Conservation (phyloP, 257 asterid genomes). For the Lantana camara region DNA sequence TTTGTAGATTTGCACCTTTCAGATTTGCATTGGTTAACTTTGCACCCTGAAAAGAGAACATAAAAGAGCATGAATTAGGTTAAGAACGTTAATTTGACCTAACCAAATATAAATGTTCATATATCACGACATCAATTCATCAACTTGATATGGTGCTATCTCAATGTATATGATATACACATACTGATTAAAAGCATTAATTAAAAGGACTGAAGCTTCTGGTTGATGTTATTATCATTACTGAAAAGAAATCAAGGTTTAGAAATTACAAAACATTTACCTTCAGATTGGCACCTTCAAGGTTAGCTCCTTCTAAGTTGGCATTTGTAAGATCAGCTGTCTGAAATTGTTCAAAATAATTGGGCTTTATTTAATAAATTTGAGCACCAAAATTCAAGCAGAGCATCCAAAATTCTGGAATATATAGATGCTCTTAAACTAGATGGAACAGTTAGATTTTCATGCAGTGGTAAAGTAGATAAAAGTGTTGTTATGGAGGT, state of each 20-base stretch:
- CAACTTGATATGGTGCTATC: neutral
- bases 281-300: conserved; percentile 98
- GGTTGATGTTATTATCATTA: neutral
- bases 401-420: conserved; percentile 9
- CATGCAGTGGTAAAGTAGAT: neutral
- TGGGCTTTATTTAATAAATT: conserved; percentile 20
- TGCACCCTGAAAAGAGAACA: conserved; percentile 62
- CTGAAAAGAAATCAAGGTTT: neutral
- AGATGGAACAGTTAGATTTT: conserved; percentile 17
- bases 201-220: neutral
- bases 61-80: conserved; percentile 1
- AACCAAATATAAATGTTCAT: neutral
- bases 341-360: conserved; percentile 44
- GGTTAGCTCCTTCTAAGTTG: conserved; percentile 96
- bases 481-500: neutral
- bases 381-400: conserved; percentile 9
- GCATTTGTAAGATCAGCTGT: conserved; percentile 98
- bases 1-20: conserved; percentile 93
- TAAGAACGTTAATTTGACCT: neutral
- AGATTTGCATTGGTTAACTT: conserved; percentile 83
- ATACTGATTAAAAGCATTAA: neutral
- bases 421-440: conserved; percentile 10
- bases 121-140: neutral
- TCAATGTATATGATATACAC: neutral
- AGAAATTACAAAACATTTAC: conserved; percentile 33